phyloP scores from a whole-genome alignment of 1,284 basidiomycete species.

The Anthracocystis walkeri region DNA sequence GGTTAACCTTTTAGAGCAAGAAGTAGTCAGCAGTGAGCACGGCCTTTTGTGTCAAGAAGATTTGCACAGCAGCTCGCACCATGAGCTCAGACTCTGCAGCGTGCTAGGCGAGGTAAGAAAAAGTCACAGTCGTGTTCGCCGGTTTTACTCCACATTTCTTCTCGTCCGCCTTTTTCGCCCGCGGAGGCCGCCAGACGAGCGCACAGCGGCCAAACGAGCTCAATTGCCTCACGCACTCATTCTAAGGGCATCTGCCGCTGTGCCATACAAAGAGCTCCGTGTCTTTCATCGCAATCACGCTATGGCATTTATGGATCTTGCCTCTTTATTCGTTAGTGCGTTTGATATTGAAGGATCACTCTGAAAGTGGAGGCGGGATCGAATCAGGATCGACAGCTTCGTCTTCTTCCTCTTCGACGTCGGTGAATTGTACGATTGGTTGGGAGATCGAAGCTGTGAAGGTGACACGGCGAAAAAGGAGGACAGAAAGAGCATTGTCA shows the following conservation, averaged over 20 bases:
- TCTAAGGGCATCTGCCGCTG: neutral
- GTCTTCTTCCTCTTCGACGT: conserved; percentile 42
- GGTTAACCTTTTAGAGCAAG: neutral
- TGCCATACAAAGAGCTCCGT: neutral
- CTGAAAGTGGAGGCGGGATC: conserved; percentile 37
- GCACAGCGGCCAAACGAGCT: neutral
- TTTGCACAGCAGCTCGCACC: too few species aligned
- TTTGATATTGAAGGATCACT: neutral
- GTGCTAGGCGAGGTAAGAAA: neutral
- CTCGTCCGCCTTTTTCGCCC: conserved; percentile 4
- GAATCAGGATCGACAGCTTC: conserved; percentile 37
- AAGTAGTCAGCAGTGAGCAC: neutral
- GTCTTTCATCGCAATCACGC: neutral
- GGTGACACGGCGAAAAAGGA: neutral
- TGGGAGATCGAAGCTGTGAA: conserved; percentile 41
- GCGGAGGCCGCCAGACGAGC: conserved; percentile 10
- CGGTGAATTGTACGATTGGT: conserved; percentile 42
- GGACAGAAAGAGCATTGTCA: neutral
- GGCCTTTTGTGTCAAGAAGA: neutral
- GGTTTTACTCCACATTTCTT: conserved; percentile 7
- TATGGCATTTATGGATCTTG: neutral
- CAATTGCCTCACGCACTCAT: neutral
- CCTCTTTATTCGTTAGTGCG: neutral
- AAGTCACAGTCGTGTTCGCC: conserved; percentile 1
- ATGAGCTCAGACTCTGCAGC: neutral